phyloP scores from a whole-genome alignment of 2,329 filamentous ascomycete species.

The Fusarium annulatum region DNA sequence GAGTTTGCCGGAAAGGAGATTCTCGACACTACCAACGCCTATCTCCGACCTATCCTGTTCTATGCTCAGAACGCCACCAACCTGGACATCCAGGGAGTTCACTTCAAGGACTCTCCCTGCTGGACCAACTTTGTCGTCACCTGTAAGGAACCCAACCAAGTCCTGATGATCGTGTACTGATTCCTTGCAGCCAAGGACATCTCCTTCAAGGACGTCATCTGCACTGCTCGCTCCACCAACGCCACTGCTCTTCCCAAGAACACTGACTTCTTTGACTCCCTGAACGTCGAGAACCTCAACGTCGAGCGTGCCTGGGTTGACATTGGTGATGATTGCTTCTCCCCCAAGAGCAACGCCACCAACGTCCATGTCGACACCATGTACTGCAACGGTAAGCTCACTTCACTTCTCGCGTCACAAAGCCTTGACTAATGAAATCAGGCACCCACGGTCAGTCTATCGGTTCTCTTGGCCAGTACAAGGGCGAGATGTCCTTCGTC shows the following conservation, averaged over 20 bases:
- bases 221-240: constrained; percentile 41
- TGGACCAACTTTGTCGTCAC: constrained; percentile 44
- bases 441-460: constrained; percentile 41
- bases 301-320: constrained; percentile 42
- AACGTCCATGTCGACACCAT: constrained; percentile 39
- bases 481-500: constrained; percentile 39
- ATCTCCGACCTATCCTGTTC: constrained; percentile 41
- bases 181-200: constrained; percentile 27
- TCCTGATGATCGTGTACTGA: not conserved
- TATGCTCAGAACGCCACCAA: constrained; percentile 42
- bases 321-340: constrained; percentile 43
- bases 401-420: fast-evolving
- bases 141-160: not conserved
- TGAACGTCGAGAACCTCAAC: constrained; percentile 36
- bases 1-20: constrained; percentile 41
- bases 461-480: constrained; percentile 40
- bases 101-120: constrained; percentile 43
- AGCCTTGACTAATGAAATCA: not conserved
- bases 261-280: constrained; percentile 41
- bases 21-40: constrained; percentile 33
- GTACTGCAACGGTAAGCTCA: constrained; percentile 39
- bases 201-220: constrained; percentile 39
- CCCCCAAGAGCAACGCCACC: constrained; percentile 41
- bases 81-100: constrained; percentile 39
- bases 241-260: constrained; percentile 39